Evolutionary conservation across 2,329 filamentous ascomycete species (phyloP), one percentile per base, ranked within the genome.

Genomic region (Harringtonia lauricola): DNA sequence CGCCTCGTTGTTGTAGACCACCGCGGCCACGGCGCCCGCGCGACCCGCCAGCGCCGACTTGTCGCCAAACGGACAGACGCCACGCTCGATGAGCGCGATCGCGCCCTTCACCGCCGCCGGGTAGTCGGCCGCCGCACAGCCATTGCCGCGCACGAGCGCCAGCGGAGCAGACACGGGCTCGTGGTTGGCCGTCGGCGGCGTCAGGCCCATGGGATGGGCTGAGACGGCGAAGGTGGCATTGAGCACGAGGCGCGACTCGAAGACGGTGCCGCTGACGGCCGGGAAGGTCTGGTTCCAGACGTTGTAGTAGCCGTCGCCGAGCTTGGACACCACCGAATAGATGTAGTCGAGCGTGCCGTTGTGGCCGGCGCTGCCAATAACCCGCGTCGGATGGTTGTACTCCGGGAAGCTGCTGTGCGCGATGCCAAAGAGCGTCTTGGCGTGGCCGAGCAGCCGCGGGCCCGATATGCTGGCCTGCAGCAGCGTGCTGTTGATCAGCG

Each of bases 1-100:
- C 1, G 71, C 62, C 39, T 77, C 76, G 51, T 80, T 82, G 66
- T 90, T 87, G 64, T 85, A 89, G 40, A 92, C 69, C 14, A 92
- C 63, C 1, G 80, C 82, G 2, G 79, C 85, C 4, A 76, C 60
- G 6, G 86, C 86, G 18, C 84, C 83, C 1, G 82, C 82, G 39
- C 66, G 69, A 35, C 79, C 81, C 7, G 86, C 84, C 14, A 74
- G 64, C 42, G 70, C 71, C 2, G 81, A 81, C 65, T 92, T 92
- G 47, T 70, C 62, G 12, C 79, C 83, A 52, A 90, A 92, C 8
- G 76, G 52, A 56, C 86, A 92, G 2, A 63, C 68, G 42, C 86
- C 86, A 44, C 86, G 79, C 26, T 70, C 67, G 50, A 92, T 72
- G 31, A 92, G 67, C 10, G 81, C 84, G 47, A 92, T 80, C 46